phyloP scores from a whole-genome alignment of 768 basidiomycete genomes.

The Pseudohyphozyma bogoriensis region DNA sequence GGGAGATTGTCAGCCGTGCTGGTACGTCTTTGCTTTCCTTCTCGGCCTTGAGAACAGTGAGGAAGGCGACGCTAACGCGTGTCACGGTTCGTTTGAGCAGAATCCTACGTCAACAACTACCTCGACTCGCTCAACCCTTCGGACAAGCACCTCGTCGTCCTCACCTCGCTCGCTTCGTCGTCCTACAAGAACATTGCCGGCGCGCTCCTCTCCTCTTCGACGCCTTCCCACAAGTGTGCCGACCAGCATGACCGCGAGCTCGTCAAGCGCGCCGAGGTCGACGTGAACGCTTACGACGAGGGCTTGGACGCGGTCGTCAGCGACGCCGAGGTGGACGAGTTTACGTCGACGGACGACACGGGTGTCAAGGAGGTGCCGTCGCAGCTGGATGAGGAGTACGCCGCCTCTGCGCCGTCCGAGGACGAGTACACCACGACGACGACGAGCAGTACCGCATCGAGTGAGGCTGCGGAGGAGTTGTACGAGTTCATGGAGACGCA shows the following conservation, averaged over 20 bases:
- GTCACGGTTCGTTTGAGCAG: neutral
- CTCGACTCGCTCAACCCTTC: neutral
- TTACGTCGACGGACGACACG: no score
- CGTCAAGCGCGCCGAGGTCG: no score
- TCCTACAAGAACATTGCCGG: no score
- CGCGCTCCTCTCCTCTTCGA: neutral
- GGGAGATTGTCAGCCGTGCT: slow-evolving; percentile 1
- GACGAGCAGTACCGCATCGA: neutral
- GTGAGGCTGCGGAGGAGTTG: neutral
- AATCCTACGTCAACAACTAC: neutral
- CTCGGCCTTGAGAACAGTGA: neutral
- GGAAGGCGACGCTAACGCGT: no score
- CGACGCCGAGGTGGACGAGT: no score
- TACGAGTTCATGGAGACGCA: neutral
- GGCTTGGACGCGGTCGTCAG: no score
- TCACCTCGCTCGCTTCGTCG: slow-evolving; percentile 11
- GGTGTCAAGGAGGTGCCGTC: no score
- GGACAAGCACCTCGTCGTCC: slow-evolving; percentile 6
- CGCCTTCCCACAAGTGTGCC: neutral
- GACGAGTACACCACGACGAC: neutral
- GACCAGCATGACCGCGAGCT: slow-evolving; percentile 1
- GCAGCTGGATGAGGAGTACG: no score
- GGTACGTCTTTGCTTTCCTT: neutral
- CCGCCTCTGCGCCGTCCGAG: no score
- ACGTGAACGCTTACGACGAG: no score